Evolutionary conservation across 2,329 filamentous ascomycete species (phyloP).

Genomic region (Sclerotinia glacialis): DNA sequence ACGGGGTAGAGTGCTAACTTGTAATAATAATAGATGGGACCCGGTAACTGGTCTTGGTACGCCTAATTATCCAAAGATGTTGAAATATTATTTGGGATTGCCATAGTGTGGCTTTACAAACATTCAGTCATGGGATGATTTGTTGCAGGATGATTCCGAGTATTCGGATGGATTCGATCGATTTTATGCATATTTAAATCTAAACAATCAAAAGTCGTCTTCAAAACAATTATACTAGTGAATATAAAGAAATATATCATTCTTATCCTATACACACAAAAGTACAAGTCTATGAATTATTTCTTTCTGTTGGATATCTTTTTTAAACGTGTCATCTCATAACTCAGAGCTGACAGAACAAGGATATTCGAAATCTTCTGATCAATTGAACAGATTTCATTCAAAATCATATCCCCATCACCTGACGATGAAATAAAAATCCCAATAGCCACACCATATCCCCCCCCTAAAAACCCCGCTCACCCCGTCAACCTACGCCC

Average conservation of each 20-base stretch:
- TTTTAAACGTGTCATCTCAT: neutral
- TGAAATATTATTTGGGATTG: constrained; percentile 30
- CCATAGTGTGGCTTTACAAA: constrained; percentile 18
- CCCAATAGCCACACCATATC: neutral
- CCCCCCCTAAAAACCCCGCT: neutral
- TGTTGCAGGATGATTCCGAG: neutral
- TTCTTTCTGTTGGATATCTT: too few species aligned
- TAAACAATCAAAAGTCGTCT: neutral
- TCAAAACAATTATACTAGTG: neutral
- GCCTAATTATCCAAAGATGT: constrained; percentile 34
- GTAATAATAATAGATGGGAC: constrained; percentile 35
- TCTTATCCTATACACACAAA: neutral
- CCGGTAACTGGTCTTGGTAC: constrained; percentile 37
- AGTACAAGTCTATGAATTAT: neutral
- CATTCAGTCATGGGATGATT: neutral
- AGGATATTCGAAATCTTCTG: neutral
- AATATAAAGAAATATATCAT: neutral
- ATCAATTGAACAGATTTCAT: too few species aligned
- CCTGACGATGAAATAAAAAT: neutral
- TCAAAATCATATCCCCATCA: neutral
- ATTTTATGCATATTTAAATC: neutral
- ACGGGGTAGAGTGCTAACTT: constrained; percentile 1
- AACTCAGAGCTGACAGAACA: neutral
- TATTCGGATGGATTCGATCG: neutral
- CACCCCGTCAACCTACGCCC: neutral